Percentiles rank a stretch among this genome's conserved stretches.
phyloP scores from a whole-genome alignment of 345 rosid genomes.

The Linum trigynum region DNA sequence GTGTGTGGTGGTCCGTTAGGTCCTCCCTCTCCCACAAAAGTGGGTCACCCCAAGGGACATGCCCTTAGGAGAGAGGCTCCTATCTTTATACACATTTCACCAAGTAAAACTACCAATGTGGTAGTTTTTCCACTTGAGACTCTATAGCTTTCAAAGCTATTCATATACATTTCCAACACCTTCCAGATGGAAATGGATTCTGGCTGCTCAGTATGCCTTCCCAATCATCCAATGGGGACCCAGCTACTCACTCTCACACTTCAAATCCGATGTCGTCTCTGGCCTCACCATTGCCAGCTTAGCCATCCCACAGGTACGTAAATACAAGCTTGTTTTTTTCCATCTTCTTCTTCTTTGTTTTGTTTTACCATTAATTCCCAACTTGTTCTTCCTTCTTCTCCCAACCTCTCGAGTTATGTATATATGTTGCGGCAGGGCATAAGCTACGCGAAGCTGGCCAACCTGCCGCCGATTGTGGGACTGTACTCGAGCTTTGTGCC shows the following conservation, averaged over 20 bases:
- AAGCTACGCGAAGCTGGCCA: constrained; percentile 93
- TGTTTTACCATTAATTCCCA: no score
- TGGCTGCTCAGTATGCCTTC: constrained; percentile 64
- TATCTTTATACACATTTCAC: no score
- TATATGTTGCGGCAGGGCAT: constrained; percentile 50
- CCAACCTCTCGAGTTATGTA: neutral
- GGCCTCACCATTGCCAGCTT: constrained; percentile 98
- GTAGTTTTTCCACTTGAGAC: no score
- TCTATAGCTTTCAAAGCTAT: no score
- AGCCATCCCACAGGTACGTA: constrained; percentile 89
- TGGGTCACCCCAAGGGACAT: no score
- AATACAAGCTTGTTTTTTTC: no score
- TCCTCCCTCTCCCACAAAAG: no score
- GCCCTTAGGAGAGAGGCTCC: no score
- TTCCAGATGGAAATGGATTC: constrained; percentile 36
- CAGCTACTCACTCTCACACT: constrained; percentile 47
- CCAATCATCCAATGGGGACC: constrained; percentile 95
- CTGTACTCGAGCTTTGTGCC: constrained; percentile 96
- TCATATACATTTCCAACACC: no score
- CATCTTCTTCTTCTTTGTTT: no score
- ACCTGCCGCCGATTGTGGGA: constrained; percentile 79
- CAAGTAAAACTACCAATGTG: no score
- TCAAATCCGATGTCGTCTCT: constrained; percentile 76
- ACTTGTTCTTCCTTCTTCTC: neutral
- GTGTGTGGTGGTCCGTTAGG: no score